These are phyloP conservation scores for Aspergillus sergii DNA, from an alignment of 2,329 filamentous ascomycete genomes.

Conservation along the genomic window DNA sequence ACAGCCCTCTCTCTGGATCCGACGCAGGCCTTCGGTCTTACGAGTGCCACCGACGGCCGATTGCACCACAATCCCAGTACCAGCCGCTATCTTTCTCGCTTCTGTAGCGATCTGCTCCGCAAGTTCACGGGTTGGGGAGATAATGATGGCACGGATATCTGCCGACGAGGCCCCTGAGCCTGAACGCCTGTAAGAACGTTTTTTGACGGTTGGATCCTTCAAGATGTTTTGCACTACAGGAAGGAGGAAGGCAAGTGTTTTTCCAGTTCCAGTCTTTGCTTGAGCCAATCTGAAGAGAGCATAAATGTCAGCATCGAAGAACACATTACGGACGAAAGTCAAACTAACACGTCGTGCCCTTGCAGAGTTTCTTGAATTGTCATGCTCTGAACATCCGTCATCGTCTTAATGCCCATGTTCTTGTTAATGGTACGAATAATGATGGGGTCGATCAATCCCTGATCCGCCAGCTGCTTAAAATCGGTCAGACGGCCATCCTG, in stretches of 20 bases:
- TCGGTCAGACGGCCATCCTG: conserved; percentile 30
- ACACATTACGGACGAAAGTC: background rate
- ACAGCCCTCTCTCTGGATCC: conserved; percentile 75
- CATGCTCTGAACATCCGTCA: conserved; percentile 89
- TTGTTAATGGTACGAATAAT: conserved; percentile 70
- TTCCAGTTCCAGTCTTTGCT: conserved; percentile 95
- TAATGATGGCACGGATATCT: conserved; percentile 62
- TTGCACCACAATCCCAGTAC: conserved; percentile 70
- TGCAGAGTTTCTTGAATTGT: conserved; percentile 80
- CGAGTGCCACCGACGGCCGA: conserved; percentile 90
- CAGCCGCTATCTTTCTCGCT: conserved; percentile 66
- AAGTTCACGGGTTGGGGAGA: conserved; percentile 65
- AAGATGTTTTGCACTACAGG: conserved; percentile 83
- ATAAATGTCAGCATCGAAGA: conserved; percentile 22
- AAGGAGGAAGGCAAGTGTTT: conserved; percentile 90
- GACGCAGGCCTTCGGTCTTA: conserved; percentile 68
- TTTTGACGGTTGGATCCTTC: conserved; percentile 61
- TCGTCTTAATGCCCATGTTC: conserved; percentile 74
- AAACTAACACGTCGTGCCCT: conserved; percentile 76
- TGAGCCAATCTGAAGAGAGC: conserved; percentile 70
- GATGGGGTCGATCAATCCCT: conserved; percentile 59
- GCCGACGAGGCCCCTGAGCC: conserved; percentile 23
- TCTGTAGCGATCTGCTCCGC: conserved; percentile 70
- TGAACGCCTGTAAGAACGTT: conserved; percentile 4
- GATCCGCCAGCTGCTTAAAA: conserved; percentile 42